Conservation (phyloP, 192 early-diverging fungal genomes). For the Backusella westeae region DNA sequence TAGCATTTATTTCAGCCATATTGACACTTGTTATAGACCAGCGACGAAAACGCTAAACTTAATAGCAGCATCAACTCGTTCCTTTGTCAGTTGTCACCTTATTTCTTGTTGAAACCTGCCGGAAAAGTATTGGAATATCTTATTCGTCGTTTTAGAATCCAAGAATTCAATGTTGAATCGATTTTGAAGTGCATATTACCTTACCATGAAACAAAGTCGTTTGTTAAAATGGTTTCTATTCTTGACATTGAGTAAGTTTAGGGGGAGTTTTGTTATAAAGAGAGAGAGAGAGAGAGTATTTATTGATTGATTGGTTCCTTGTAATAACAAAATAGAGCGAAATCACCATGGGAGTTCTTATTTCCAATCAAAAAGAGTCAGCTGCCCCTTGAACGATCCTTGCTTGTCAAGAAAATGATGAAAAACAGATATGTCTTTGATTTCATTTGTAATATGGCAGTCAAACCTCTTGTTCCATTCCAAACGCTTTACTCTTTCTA, state of each 20-base stretch:
- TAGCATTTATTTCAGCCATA: background rate
- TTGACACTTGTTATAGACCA: constrained; percentile 51
- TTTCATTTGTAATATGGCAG: constrained; percentile 72
- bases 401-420: constrained; percentile 67
- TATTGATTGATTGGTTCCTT: background rate
- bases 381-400: constrained; percentile 62
- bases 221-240: constrained; percentile 78
- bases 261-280: background rate
- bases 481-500: constrained; percentile 68
- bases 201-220: constrained; percentile 91
- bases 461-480: constrained; percentile 35
- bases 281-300: background rate
- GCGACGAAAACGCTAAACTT: constrained; percentile 76
- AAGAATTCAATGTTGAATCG: constrained; percentile 84
- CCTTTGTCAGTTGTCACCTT: constrained; percentile 75
- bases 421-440: constrained; percentile 71
- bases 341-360: constrained; percentile 60
- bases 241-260: constrained; percentile 60
- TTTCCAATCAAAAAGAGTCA: constrained; percentile 49
- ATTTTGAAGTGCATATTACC: constrained; percentile 81
- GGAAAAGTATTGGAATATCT: constrained; percentile 94
- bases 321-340: constrained; percentile 28
- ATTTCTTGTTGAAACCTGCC: constrained; percentile 81
- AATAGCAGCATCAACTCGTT: constrained; percentile 76
- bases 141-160: constrained; percentile 79